These are phyloP conservation scores for Artomyces pyxidatus DNA, from an alignment of 768 basidiomycete species.

Conservation along the genomic window DNA sequence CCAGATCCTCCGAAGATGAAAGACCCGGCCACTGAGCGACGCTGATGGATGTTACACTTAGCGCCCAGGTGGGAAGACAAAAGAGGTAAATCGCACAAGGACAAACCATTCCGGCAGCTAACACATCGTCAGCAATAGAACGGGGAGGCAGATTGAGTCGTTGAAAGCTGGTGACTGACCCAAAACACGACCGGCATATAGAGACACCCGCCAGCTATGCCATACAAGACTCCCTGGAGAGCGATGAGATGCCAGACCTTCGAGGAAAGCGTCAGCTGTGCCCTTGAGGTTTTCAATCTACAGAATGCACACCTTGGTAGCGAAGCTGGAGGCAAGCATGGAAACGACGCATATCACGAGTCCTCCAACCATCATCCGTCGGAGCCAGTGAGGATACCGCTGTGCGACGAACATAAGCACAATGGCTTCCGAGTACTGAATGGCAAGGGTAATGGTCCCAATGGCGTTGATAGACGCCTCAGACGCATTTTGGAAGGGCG, in stretches of 20 bases:
- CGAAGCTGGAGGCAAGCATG: constrained; percentile 18
- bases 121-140: not conserved
- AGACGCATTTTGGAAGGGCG: constrained; percentile 1
- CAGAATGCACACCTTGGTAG: constrained; percentile 6
- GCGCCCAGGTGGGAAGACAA: not conserved
- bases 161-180: constrained; percentile 3
- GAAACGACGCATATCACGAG: constrained; percentile 11
- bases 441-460: not conserved
- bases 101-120: constrained; percentile 19
- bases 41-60: not conserved
- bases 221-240: constrained; percentile 18
- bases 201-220: constrained; percentile 14
- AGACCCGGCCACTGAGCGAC: constrained; percentile 17
- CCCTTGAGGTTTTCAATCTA: too few species aligned
- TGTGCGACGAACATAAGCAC: constrained; percentile 13
- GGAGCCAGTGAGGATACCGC: constrained; percentile 16
- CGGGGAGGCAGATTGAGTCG: not conserved
- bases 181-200: constrained; percentile 3
- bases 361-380: constrained; percentile 13
- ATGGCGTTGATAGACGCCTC: constrained; percentile 2
- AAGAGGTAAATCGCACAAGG: not conserved
- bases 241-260: constrained; percentile 18
- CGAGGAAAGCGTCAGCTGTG: not conserved
- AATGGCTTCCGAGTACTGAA: constrained; percentile 1
- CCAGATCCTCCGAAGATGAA: constrained; percentile 20